phyloP scores from a whole-genome alignment of 345 rosid genomes.

The Carallia brachiata region DNA sequence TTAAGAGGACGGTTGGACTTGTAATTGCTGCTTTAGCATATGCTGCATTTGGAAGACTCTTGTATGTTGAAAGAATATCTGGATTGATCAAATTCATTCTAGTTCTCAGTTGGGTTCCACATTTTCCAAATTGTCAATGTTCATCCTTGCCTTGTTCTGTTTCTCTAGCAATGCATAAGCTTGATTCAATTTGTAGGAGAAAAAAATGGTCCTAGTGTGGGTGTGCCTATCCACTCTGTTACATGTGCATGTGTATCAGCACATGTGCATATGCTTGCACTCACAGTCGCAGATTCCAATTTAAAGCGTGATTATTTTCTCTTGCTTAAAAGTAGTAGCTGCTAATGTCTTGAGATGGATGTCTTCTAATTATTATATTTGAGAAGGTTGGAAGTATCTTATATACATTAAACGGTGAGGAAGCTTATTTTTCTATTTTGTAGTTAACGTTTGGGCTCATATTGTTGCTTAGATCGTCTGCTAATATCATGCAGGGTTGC shows the following conservation, averaged over 20 bases:
- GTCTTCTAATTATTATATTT: too few relatives aligned
- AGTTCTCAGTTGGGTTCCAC: neutral
- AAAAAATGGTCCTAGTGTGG: neutral
- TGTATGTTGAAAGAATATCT: neutral
- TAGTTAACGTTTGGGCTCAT: too few relatives aligned
- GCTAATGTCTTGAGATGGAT: too few relatives aligned
- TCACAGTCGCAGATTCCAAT: too few relatives aligned
- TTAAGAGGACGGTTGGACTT: neutral
- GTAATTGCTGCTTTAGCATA: neutral
- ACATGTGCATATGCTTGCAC: too few relatives aligned
- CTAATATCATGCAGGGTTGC: too few relatives aligned
- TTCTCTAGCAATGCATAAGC: neutral
- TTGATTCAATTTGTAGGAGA: neutral
- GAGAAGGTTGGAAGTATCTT: too few relatives aligned
- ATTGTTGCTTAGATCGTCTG: too few relatives aligned
- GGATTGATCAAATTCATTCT: slow-evolving; percentile 2
- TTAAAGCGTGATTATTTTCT: too few relatives aligned
- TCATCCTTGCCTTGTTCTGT: neutral
- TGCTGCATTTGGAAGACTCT: neutral
- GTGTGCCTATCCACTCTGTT: neutral
- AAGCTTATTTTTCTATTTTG: too few relatives aligned
- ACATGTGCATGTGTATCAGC: neutral
- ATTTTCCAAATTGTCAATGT: neutral
- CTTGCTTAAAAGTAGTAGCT: too few relatives aligned
- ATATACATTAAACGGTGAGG: too few relatives aligned